These are phyloP conservation scores for Penicillium flavigenum DNA, from an alignment of 495 filamentous ascomycete genomes.

Conservation along the genomic window DNA sequence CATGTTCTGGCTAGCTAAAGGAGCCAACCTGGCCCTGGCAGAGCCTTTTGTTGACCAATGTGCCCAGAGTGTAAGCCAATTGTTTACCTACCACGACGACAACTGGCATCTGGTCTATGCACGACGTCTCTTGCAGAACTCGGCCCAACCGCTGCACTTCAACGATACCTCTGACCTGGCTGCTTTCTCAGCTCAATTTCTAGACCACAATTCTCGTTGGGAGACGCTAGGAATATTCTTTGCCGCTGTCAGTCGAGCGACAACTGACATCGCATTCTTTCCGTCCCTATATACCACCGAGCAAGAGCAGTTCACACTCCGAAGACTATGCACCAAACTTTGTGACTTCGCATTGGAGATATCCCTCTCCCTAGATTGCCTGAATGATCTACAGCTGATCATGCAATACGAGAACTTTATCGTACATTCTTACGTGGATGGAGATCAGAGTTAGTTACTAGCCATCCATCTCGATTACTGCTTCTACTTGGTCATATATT, in stretches of 20 bases:
- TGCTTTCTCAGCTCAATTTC: constrained; percentile 35
- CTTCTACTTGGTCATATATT: neutral
- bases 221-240: constrained; percentile 45
- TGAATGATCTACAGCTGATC: constrained; percentile 47
- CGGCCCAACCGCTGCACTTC: constrained; percentile 31
- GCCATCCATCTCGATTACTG: neutral
- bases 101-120: constrained; percentile 35
- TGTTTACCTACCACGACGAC: constrained; percentile 28
- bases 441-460: constrained; percentile 40
- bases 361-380: constrained; percentile 41
- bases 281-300: constrained; percentile 32
- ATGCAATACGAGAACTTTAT: constrained; percentile 50
- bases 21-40: constrained; percentile 37
- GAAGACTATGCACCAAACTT: constrained; percentile 30
- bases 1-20: constrained; percentile 35
- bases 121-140: constrained; percentile 35
- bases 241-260: constrained; percentile 37
- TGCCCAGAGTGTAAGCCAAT: constrained; percentile 27
- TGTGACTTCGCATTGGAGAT: constrained; percentile 39
- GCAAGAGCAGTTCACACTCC: constrained; percentile 29
- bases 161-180: constrained; percentile 21
- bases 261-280: constrained; percentile 37
- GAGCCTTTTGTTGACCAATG: constrained; percentile 34
- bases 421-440: constrained; percentile 44
- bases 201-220: constrained; percentile 39